Evolutionary conservation across 352 stramenopile species (phyloP).

Genomic region (Phytophthora podocarpi): DNA sequence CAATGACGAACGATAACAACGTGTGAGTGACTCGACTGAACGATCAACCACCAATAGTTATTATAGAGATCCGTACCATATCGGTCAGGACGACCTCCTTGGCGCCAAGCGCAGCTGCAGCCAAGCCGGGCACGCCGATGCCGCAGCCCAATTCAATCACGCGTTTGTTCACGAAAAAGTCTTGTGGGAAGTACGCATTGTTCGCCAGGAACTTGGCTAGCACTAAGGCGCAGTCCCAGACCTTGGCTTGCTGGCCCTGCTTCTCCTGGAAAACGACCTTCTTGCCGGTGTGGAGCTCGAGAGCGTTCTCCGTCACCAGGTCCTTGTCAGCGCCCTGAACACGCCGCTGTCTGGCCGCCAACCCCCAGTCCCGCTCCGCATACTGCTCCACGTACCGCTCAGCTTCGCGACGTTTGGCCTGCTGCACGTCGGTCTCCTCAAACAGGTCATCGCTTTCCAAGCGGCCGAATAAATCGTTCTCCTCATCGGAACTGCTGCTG

Average conservation of each 20-base stretch:
- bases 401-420: constrained; percentile 42
- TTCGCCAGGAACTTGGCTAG: constrained; percentile 56
- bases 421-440: constrained; percentile 39
- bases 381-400: constrained; percentile 43
- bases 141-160: constrained; percentile 66
- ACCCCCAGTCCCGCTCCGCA: constrained; percentile 43
- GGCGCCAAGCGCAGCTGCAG: constrained; percentile 45
- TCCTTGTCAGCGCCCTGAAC: constrained; percentile 38
- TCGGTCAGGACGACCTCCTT: constrained; percentile 55
- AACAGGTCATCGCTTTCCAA: constrained; percentile 52
- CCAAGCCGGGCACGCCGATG: constrained; percentile 55
- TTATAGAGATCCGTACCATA: constrained; percentile 31
- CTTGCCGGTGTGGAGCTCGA: constrained; percentile 31
- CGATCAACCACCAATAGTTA: neutral
- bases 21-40: constrained; percentile 1
- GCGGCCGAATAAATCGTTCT: constrained; percentile 43
- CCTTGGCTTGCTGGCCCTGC: constrained; percentile 61
- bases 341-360: constrained; percentile 38
- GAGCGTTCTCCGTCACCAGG: constrained; percentile 29
- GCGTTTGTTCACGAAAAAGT: constrained; percentile 53
- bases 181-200: constrained; percentile 36
- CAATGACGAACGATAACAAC: neutral
- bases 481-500: constrained; percentile 42
- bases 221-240: constrained; percentile 66
- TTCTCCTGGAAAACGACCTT: constrained; percentile 52